Evolutionary conservation across 345 rosid species (phyloP), one percentile per base, ranked within the genome.

Genomic region (Erysimum cheiranthoides): DNA sequence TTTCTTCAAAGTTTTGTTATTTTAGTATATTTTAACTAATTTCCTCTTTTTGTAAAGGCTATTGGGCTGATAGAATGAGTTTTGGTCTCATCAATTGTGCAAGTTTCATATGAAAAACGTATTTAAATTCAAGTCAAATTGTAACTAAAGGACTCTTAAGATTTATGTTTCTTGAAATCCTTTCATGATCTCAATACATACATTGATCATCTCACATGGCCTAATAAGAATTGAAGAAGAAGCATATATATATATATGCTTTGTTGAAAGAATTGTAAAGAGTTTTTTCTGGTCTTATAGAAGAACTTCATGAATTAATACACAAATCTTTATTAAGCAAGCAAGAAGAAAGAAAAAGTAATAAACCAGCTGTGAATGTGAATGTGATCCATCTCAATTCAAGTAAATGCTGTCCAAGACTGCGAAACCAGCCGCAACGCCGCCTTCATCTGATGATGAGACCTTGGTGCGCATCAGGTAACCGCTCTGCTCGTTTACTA

Each of bases 401-500:
- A 96, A 78, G 74, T 93, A 93, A 69, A 93, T 67, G 73, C 99
- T 93, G 74, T 96, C 98, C 84, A 96, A 66, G 45, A 93, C 99
- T 4, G 95, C 96, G 72, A 83, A 93, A 78, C 99, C 99, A 66
- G 97, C 92, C 0, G 88, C 96, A 17, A 96, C 97, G 25, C 99
- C 99, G 10, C 98, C 99, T 93, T 96, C 99, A 68, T 91, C 80
- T 50, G 98, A 89, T 12, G 99, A 91, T 5, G 97, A 83, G 10
- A 85, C 82, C 80, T 91, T 96, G 5, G 98, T 93, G 56, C 97
- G 82, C 98, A 90, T 83, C 82, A 96, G 82, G 73, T 93, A 93
- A 71, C 99, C 98, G 36, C 91, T 73, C 61, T 88, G 85, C 51
- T 88, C 93, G 40, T 96, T 96, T 36, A 89, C 25, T 10, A 96